These are phyloP conservation scores for Clitopilus hobsonii DNA, from an alignment of 768 basidiomycete genomes.

Conservation along the genomic window DNA sequence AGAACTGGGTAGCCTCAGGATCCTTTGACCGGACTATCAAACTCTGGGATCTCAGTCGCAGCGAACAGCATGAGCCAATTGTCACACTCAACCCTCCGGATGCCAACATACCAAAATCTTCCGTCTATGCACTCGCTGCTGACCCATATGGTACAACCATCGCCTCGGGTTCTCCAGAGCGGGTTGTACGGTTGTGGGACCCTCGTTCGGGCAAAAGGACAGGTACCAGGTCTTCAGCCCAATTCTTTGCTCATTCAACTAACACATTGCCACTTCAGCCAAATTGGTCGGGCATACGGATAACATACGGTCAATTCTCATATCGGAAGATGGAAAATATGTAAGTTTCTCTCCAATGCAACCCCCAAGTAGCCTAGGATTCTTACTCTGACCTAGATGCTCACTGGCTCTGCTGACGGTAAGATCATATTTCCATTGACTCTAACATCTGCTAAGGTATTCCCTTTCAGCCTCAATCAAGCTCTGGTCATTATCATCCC, in stretches of 20 bases:
- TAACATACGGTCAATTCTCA: constrained; percentile 85
- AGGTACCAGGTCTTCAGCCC: constrained; percentile 18
- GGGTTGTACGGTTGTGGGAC: constrained; percentile 91
- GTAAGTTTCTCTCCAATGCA: constrained; percentile 39
- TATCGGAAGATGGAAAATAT: constrained; percentile 89
- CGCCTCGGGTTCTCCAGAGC: constrained; percentile 88
- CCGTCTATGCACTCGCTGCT: constrained; percentile 72
- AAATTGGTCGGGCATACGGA: constrained; percentile 97
- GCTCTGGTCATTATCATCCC: constrained; percentile 88
- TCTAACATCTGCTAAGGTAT: too few relatives aligned
- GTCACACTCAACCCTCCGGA: constrained; percentile 68
- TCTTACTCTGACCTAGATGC: constrained; percentile 38
- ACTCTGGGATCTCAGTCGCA: constrained; percentile 79
- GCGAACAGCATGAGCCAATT: constrained; percentile 39
- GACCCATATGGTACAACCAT: constrained; percentile 79
- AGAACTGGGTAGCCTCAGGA: constrained; percentile 87
- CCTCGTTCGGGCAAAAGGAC: constrained; percentile 78
- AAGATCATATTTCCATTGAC: constrained; percentile 7
- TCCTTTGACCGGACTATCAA: constrained; percentile 94
- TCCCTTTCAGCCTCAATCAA: constrained; percentile 64
- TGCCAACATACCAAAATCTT: constrained; percentile 59
- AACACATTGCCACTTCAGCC: too few relatives aligned
- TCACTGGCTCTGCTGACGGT: constrained; percentile 83
- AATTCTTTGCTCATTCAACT: neutral
- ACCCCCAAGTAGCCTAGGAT: constrained; percentile 6